These are phyloP conservation scores for Blumeria graminis DNA, from an alignment of 2,329 filamentous ascomycete species.

Conservation along the genomic window DNA sequence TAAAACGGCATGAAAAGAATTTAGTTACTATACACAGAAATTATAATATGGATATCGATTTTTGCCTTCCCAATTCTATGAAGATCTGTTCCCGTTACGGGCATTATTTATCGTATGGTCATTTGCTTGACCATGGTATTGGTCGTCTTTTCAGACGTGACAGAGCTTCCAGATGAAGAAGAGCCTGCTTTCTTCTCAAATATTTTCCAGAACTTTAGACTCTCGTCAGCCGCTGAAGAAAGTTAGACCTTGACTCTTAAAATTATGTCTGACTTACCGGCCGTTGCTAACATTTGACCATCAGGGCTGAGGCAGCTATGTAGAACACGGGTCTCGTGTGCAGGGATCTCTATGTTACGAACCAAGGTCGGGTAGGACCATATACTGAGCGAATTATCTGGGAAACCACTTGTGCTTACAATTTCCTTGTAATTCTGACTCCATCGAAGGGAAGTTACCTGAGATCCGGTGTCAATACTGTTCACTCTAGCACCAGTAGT, in stretches of 20 bases:
- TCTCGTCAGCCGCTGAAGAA: conserved; percentile 61
- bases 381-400: conserved; percentile 97
- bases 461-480: conserved; percentile 94
- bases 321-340: conserved; percentile 86
- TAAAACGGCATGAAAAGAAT: too few relatives aligned
- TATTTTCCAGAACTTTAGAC: conserved; percentile 98
- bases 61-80: too few relatives aligned
- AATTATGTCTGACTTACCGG: conserved; percentile 27
- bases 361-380: conserved; percentile 97
- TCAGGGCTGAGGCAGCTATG: conserved; percentile 95
- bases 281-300: conserved; percentile 91
- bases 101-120: conserved; percentile 49
- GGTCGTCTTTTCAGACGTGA: conserved; percentile 38
- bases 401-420: conserved; percentile 90
- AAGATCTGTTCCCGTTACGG: too few relatives aligned
- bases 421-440: conserved; percentile 95
- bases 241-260: conserved; percentile 12
- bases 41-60: too few relatives aligned
- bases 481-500: conserved; percentile 93
- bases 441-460: conserved; percentile 92
- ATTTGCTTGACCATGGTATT: conserved; percentile 82
- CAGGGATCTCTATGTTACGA: conserved; percentile 92
- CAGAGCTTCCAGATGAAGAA: conserved; percentile 37
- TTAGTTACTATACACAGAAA: too few relatives aligned
- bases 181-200: conserved; percentile 92